Evolutionary conservation across 805 yeast species (phyloP).

Genomic region (Cyberlindnera americana): DNA sequence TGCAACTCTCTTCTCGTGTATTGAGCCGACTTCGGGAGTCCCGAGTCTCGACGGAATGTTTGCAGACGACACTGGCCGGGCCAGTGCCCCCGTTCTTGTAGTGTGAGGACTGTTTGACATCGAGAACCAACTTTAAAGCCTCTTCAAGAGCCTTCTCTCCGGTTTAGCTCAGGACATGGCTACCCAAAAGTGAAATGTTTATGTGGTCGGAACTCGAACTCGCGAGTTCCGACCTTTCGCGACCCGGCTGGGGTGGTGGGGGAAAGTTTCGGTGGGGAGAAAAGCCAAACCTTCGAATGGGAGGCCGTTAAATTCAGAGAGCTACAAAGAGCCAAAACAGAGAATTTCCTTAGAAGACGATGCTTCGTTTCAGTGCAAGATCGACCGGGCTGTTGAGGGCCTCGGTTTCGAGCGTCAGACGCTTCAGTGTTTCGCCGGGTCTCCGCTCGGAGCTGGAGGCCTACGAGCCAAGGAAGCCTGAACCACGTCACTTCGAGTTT

Average conservation of each 20-base stretch:
- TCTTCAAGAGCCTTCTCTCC: too few species aligned
- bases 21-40: constrained; percentile 25
- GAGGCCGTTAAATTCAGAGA: too few species aligned
- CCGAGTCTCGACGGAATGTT: constrained; percentile 24
- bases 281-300: too few species aligned
- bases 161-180: too few species aligned
- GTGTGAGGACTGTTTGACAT: constrained; percentile 9
- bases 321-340: too few species aligned
- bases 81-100: constrained; percentile 6
- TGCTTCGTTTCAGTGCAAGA: constrained; percentile 2
- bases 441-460: constrained; percentile 21
- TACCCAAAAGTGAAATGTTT: too few species aligned
- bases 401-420: background rate
- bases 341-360: background rate
- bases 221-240: too few species aligned
- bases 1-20: constrained; percentile 21
- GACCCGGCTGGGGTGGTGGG: too few species aligned
- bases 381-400: constrained; percentile 1
- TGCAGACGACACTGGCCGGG: constrained; percentile 16
- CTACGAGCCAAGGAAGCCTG: constrained; percentile 21
- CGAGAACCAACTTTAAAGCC: too few species aligned
- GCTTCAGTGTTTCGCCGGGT: too few species aligned
- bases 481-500: constrained; percentile 13
- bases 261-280: too few species aligned
- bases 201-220: too few species aligned